Conservation (phyloP, 371 early-diverging fungal genomes). For the Rozella allomycis region DNA sequence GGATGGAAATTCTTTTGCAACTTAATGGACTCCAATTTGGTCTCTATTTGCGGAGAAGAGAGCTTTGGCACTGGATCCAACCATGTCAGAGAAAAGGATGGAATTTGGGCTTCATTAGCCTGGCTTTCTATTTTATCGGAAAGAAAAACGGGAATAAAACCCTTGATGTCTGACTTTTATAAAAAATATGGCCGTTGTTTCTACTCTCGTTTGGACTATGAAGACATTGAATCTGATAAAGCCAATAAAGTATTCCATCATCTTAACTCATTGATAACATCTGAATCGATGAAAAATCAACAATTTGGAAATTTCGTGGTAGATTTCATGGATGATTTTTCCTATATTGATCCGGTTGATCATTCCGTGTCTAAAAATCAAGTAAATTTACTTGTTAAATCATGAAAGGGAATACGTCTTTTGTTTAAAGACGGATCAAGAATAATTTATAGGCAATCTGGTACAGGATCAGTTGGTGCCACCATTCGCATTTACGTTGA, state of each 20-base stretch:
- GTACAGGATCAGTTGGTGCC: constrained; percentile 87
- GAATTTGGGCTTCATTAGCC: constrained; percentile 87
- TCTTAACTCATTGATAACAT: too few relatives aligned
- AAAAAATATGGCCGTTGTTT: constrained; percentile 78
- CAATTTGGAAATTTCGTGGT: constrained; percentile 42
- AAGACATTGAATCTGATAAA: constrained; percentile 63
- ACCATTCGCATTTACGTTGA: constrained; percentile 89
- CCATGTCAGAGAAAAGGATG: constrained; percentile 95
- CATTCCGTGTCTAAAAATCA: constrained; percentile 60
- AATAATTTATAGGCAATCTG: constrained; percentile 71
- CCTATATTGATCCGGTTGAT: constrained; percentile 83
- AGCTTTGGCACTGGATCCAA: constrained; percentile 92
- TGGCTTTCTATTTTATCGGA: constrained; percentile 70
- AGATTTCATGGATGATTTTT: constrained; percentile 60
- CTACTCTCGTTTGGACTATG: constrained; percentile 90
- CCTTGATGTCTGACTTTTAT: constrained; percentile 59
- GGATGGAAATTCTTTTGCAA: constrained; percentile 94
- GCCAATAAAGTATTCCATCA: constrained; percentile 55
- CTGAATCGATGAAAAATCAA: too few relatives aligned
- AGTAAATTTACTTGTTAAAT: constrained; percentile 7
- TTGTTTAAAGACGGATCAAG: constrained; percentile 74
- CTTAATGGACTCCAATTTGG: constrained; percentile 84
- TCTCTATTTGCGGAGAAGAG: constrained; percentile 93
- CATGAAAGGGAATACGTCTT: constrained; percentile 51
- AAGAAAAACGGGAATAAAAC: constrained; percentile 29